Evolutionary conservation across 139 green algal species (phyloP), one percentile per base, ranked within the genome.

Genomic region (Closterium sp.): DNA sequence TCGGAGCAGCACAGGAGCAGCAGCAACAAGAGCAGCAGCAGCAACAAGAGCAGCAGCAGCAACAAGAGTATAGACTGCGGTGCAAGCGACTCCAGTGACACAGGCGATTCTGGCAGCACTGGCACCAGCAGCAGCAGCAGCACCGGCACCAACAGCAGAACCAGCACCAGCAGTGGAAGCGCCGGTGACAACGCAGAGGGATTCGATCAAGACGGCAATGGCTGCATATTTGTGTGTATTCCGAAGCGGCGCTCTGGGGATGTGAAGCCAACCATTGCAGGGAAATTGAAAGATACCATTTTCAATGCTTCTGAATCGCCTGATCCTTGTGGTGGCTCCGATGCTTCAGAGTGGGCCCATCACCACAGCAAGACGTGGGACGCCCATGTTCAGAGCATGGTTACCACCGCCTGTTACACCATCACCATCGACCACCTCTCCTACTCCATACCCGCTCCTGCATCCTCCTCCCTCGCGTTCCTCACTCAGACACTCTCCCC

Each of bases 351-450:
- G n/a, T n/a, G n/a, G n/a, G n/a, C n/a, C n/a, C n/a, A n/a, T 76
- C 23, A 2, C 55, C 55, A 16, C 4, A 76, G 55, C 55, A 76
- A 76, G 55, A 76, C 55, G 55, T 76, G 55, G 55, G 55, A 76
- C 16, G 16, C 55, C 12, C 55, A 76, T 76, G 55, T 2, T 2
- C 55, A 76, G 55, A 76, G 55, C 16, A 76, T 76, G 55, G 55
- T 76, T 76, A 86, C n/a, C 83, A 33, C 83, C 55, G 5, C 12
- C 33, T 28, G 30, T 33, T 90, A 86, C 87, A 90, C 55, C 16
- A 90, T 90, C 16, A 16, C 87, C 3, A 33, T 90, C 10, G 23
- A 90, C 31, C 25, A 87, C 87, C 87, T 90, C 23, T 86, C 55
- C 64, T 90, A 90, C 87, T 88, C 31, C 32, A 28, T 88, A 21